Base-by-base conservation (phyloP, 2,329 filamentous ascomycete species). In the Ceratocystis diversiconidia region DNA sequence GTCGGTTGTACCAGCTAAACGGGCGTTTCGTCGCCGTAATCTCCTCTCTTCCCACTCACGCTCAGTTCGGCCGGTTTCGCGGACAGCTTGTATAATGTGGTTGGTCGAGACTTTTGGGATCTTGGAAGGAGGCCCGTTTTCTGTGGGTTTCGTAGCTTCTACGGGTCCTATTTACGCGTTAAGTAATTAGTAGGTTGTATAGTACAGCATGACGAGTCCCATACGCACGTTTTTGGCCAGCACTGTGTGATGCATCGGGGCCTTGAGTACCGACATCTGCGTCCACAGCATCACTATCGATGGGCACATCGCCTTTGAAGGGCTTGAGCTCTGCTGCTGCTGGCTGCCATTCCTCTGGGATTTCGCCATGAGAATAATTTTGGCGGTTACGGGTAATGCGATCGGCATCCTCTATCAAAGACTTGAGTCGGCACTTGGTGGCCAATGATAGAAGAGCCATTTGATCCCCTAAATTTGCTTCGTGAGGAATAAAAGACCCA, bases 371-470 rank as follows among this genome's bases (percentile, higher is more conserved):
- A 1, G 91, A 89, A 22, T 87, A 89, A 68, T 82, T 85, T 72
- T 89, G 87, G 64, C 92, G 84, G 67, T 84, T 88, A 67, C 81
- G 80, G 2, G 90, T 83, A 59, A 95, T 76, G 8, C 81, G 80
- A 65, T 85, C 83, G 10, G 90, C 85, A 70, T 96, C 91, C 71
- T 92, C 88, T 2, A 96, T 72, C 36, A 96, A 76, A 12, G 85
- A 83, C 64, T 89, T 82, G 46, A 96, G 71, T 32, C 90, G 83
- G 70, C 95, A 88, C 72, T 92, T 90, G 8, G 90, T 86, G 19
- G 89, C 89, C 66, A 96, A 81, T 5, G 90, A 94, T 66, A 96
- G 74, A 17, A 96, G 79, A 30, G 89, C 88, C 57, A 96, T 76
- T 70, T 96, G 88, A 68, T 96, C 91, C 15, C 88, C 87, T 43